Evolutionary conservation across 78 protist species (phyloP).

Genomic region (Speleostelium caveatum): DNA sequence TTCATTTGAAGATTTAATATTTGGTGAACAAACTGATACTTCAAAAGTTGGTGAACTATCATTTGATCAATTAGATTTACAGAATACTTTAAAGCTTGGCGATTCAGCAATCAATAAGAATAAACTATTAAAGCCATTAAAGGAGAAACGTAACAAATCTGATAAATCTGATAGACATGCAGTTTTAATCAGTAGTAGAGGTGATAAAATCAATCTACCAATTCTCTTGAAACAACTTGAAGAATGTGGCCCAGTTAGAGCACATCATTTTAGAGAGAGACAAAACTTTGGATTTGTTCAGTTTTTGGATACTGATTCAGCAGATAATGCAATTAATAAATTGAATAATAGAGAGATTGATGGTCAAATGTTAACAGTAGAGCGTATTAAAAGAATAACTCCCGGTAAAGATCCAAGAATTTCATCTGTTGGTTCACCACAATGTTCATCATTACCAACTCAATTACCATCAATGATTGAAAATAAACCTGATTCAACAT

Average conservation of each 20-base stretch:
- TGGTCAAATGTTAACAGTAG: conserved; percentile 46
- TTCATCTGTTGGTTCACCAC: conserved; percentile 68
- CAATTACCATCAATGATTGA: conserved; percentile 69
- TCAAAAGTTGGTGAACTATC: no score
- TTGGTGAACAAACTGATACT: conserved; percentile 38
- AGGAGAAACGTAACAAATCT: conserved; percentile 48
- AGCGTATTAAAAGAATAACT: conserved; percentile 60
- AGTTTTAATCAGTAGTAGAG: conserved; percentile 35
- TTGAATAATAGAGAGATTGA: conserved; percentile 53
- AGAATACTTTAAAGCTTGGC: not conserved
- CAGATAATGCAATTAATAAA: conserved; percentile 65
- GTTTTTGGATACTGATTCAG: conserved; percentile 64
- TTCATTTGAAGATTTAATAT: conserved; percentile 64
- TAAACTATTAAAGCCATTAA: no score
- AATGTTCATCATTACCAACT: conserved; percentile 61
- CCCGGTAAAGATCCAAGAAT: conserved; percentile 76
- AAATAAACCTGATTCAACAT: conserved; percentile 72
- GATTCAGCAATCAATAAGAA: no score
- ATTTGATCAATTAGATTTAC: not conserved
- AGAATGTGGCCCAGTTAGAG: conserved; percentile 78
- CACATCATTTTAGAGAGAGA: conserved; percentile 76
- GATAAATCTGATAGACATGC: conserved; percentile 79
- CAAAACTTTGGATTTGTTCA: conserved; percentile 83
- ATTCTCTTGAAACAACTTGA: conserved; percentile 53
- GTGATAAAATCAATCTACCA: conserved; percentile 65